Conservation (phyloP, 352 stramenopile genomes). For the Blastocystis sp. region DNA sequence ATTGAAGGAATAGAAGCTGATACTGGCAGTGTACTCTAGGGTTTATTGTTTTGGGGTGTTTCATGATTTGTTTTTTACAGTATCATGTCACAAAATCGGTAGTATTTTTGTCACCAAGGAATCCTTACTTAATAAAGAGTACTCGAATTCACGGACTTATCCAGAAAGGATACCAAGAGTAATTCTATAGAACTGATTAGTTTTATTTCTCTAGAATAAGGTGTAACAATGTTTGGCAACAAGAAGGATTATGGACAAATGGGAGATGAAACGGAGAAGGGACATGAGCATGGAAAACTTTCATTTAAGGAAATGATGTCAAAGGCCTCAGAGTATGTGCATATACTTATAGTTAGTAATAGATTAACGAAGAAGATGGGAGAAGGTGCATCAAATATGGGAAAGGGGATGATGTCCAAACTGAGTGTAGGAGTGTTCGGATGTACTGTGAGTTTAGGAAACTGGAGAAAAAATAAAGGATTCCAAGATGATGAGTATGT, state of each 20-base stretch:
- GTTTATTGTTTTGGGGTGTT: too few species aligned
- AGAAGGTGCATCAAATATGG: constrained; percentile 20
- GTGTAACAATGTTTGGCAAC: constrained; percentile 30
- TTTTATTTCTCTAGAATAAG: not conserved
- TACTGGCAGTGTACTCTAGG: too few species aligned
- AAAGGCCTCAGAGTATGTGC: constrained; percentile 10
- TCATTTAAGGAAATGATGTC: constrained; percentile 64
- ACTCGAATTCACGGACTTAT: too few species aligned
- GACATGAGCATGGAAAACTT: not conserved
- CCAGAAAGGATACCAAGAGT: too few species aligned
- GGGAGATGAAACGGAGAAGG: not conserved
- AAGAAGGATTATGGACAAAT: constrained; percentile 29
- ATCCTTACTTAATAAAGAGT: too few species aligned
- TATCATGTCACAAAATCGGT: too few species aligned
- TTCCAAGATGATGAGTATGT: constrained; percentile 55
- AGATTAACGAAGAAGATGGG: constrained; percentile 46
- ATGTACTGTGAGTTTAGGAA: constrained; percentile 3
- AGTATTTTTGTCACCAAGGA: too few species aligned
- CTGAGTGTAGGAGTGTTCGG: constrained; percentile 6
- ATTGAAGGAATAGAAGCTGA: too few species aligned
- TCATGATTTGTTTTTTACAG: too few species aligned
- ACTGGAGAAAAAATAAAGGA: constrained; percentile 61
- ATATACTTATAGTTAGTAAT: not conserved
- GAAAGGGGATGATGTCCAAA: constrained; percentile 55
- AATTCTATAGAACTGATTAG: too few species aligned